Evolutionary conservation across 2,329 filamentous ascomycete species (phyloP).

Genomic region (Clarireedia sp.): DNA sequence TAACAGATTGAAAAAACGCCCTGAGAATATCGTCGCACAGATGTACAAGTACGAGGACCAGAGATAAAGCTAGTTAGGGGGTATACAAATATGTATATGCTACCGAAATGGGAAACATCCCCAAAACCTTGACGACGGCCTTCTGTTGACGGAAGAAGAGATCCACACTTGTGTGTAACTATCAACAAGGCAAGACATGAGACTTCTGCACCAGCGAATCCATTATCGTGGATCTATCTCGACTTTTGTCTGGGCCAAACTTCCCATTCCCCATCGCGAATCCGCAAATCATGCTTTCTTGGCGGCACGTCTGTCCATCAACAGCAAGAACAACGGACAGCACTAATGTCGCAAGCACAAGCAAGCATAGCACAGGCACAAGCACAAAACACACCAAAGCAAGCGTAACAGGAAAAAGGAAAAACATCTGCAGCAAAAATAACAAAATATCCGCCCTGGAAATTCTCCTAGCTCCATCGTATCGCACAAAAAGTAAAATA

Average conservation of each 20-base stretch:
- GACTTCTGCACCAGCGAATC: background rate
- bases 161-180: background rate
- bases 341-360: too few relatives aligned
- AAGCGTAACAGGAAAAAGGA: background rate
- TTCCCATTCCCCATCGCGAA: background rate
- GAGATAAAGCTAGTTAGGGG: background rate
- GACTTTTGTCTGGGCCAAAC: background rate
- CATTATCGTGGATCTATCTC: conserved; percentile 5
- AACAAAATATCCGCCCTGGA: too few relatives aligned
- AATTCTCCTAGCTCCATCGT: background rate
- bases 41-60: background rate
- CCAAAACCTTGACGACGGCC: background rate
- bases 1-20: background rate
- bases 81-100: background rate
- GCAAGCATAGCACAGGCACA: background rate
- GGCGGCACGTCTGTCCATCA: background rate
- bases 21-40: background rate
- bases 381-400: too few relatives aligned
- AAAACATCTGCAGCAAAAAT: too few relatives aligned
- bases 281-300: background rate
- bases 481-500: background rate
- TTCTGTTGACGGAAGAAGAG: background rate
- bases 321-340: background rate
- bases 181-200: background rate
- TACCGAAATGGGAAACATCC: background rate